Conservation (phyloP, 768 basidiomycete species). For the Cystobasidium onofrii region DNA sequence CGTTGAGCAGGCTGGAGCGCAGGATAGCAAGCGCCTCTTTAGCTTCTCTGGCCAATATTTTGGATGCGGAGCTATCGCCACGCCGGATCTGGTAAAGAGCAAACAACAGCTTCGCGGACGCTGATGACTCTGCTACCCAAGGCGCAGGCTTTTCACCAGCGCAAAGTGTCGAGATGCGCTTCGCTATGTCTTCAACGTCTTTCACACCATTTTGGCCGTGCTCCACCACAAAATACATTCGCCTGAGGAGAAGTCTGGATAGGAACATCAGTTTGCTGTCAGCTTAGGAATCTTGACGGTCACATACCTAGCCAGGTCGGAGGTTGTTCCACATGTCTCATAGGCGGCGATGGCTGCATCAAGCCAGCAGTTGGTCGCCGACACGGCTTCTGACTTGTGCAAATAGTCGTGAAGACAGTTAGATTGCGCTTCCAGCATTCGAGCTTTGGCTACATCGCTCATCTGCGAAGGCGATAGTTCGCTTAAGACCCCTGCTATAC, state of each 20-base stretch:
- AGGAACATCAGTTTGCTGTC: not conserved
- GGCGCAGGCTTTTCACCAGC: not conserved
- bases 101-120: not conserved
- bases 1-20: not conserved
- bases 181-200: not conserved
- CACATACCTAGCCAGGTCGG: not conserved
- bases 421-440: not conserved
- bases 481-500: not conserved
- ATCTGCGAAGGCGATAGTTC: not conserved
- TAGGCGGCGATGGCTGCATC: not conserved
- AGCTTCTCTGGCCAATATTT: not conserved
- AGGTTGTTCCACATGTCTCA: not conserved
- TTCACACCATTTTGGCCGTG: not conserved
- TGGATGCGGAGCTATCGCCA: not conserved
- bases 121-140: not conserved
- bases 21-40: constrained; percentile 12
- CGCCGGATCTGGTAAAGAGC: not conserved
- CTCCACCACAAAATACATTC: not conserved
- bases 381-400: not conserved
- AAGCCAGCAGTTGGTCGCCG: not conserved
- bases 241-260: not conserved
- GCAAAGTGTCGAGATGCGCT: not conserved
- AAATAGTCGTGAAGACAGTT: not conserved
- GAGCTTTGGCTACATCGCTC: not conserved
- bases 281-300: not conserved